These are phyloP conservation scores for Platanthera zijinensis DNA, from an alignment of 106 monocot genomes.

Conservation along the genomic window DNA sequence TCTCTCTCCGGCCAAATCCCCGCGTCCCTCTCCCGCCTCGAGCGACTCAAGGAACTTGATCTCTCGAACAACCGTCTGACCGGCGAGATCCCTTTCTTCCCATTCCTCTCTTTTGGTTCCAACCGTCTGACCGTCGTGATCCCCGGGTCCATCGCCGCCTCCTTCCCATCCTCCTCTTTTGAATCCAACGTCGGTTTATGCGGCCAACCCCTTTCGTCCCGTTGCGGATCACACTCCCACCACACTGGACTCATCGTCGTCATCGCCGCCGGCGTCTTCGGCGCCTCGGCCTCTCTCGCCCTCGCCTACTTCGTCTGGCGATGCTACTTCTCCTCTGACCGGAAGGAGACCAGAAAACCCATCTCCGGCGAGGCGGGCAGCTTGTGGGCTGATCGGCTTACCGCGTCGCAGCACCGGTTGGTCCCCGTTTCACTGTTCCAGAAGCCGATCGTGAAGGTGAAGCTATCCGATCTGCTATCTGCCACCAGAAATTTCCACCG, in stretches of 20 bases:
- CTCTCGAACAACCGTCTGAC: slow-evolving; percentile 18
- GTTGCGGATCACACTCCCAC: slow-evolving; percentile 3
- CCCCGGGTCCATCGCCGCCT: slow-evolving; percentile 1
- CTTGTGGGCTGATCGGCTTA: slow-evolving; percentile 5
- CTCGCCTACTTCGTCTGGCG: slow-evolving; percentile 15
- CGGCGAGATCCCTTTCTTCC: slow-evolving; percentile 13
- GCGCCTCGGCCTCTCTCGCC: slow-evolving; percentile 4
- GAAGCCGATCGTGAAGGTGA: slow-evolving; percentile 60
- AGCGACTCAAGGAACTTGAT: slow-evolving; percentile 13
- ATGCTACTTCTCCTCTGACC: slow-evolving; percentile 4
- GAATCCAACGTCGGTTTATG: slow-evolving; percentile 27
- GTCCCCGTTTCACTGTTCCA: slow-evolving; percentile 17
- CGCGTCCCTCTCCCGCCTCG: slow-evolving; percentile 9
- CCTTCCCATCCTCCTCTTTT: slow-evolving; percentile 10
- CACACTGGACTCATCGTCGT: slow-evolving; percentile 26
- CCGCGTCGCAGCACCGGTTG: slow-evolving; percentile 10
- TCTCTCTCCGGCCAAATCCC: slow-evolving; percentile 20
- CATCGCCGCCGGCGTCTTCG: slow-evolving; percentile 17
- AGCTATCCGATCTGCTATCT: slow-evolving; percentile 39
- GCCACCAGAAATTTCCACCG: slow-evolving; percentile 50
- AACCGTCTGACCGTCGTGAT: slow-evolving; percentile 28
- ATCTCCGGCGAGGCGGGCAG: background rate
- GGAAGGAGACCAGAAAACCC: background rate
- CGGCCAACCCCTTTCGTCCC: slow-evolving; percentile 27
- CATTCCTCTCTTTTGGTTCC: slow-evolving; percentile 7